These are phyloP conservation scores for Trametes cinnabarina DNA, from an alignment of 768 basidiomycete species.

Conservation along the genomic window DNA sequence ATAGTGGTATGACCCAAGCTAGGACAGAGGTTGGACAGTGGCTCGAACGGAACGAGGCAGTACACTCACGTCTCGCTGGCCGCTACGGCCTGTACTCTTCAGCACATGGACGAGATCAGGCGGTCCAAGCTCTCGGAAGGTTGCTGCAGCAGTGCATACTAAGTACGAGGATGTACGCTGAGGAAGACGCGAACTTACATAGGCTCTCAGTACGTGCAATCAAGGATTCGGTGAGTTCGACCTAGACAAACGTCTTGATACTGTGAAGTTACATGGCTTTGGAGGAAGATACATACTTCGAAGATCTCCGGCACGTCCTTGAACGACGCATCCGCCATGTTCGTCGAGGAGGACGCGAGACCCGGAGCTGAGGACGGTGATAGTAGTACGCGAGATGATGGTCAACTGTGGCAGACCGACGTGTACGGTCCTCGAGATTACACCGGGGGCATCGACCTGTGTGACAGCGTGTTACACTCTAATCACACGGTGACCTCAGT, in stretches of 20 bases:
- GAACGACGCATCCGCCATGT: constrained; percentile 65
- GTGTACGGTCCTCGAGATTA: constrained; percentile 9
- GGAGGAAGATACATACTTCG: constrained; percentile 57
- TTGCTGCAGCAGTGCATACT: constrained; percentile 49
- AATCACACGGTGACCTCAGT: too few relatives aligned
- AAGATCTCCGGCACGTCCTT: constrained; percentile 97
- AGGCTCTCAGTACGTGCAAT: constrained; percentile 89
- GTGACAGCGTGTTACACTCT: too few relatives aligned
- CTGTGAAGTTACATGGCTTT: too few relatives aligned
- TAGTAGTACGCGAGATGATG: background rate
- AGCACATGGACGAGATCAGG: constrained; percentile 96
- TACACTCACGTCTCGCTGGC: constrained; percentile 78
- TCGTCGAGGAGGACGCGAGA: background rate
- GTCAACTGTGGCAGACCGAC: constrained; percentile 6
- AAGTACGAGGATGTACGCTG: too few relatives aligned
- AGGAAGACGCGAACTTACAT: constrained; percentile 55
- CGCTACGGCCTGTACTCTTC: constrained; percentile 82
- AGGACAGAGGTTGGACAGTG: constrained; percentile 5
- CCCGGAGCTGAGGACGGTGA: background rate
- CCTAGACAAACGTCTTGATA: constrained; percentile 44
- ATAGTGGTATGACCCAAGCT: constrained; percentile 97
- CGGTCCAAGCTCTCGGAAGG: constrained; percentile 95
- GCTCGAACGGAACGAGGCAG: constrained; percentile 1
- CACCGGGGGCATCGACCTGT: background rate
- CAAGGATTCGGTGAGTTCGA: constrained; percentile 87